phyloP scores from a whole-genome alignment of 2,329 filamentous ascomycete genomes.

The Orbilia quercus region DNA sequence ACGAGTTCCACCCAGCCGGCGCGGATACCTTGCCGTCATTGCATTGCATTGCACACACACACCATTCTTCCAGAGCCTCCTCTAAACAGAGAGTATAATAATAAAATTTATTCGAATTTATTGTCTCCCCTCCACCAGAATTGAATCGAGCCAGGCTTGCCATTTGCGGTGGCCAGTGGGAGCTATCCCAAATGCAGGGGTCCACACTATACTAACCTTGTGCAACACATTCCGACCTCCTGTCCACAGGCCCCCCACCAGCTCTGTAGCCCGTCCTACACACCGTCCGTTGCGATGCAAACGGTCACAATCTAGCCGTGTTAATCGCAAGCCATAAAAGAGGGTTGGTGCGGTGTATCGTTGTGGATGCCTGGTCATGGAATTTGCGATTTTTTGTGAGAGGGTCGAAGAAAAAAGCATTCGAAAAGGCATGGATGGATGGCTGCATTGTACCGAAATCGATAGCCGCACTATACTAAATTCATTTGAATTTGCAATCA shows the following conservation, averaged over 20 bases:
- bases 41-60: not conserved
- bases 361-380: slow-evolving; percentile 47
- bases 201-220: slow-evolving; percentile 34
- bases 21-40: not conserved
- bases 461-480: slow-evolving; percentile 23
- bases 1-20: not conserved
- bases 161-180: slow-evolving; percentile 28
- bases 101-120: too few species aligned
- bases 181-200: slow-evolving; percentile 52
- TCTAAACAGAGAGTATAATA: too few species aligned
- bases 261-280: slow-evolving; percentile 14
- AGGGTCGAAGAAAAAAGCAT: too few species aligned
- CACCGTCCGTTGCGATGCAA: slow-evolving; percentile 29
- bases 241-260: slow-evolving; percentile 34
- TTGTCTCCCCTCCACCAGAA: too few species aligned
- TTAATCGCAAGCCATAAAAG: slow-evolving; percentile 15
- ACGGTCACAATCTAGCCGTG: slow-evolving; percentile 46
- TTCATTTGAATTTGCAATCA: slow-evolving; percentile 13
- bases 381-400: slow-evolving; percentile 33
- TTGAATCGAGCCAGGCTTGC: slow-evolving; percentile 34
- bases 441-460: too few species aligned
- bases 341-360: slow-evolving; percentile 16
- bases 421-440: slow-evolving; percentile 44
- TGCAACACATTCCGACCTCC: slow-evolving; percentile 56
- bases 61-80: slow-evolving; percentile 37